phyloP scores from a whole-genome alignment of 306 rosid species.

The Castanopsis chinensis region DNA sequence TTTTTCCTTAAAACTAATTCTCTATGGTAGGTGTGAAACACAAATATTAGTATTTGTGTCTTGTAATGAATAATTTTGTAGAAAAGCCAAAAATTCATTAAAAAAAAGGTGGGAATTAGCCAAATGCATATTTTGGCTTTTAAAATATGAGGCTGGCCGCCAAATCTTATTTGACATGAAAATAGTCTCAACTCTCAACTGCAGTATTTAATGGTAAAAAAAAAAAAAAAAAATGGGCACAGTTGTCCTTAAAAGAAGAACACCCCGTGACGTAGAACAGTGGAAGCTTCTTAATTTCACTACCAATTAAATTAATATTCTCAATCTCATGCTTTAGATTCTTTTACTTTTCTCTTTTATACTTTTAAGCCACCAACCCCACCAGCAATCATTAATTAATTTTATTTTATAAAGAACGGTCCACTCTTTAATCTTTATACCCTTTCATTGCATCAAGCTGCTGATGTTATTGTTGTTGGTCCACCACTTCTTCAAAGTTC shows the following conservation, averaged over 20 bases:
- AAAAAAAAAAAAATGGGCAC: neutral
- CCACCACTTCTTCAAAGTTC: neutral
- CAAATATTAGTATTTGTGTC: no score
- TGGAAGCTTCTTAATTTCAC: constrained; percentile 6
- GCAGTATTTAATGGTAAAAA: neutral
- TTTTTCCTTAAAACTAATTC: no score
- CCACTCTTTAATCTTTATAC: constrained; percentile 4
- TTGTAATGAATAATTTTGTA: no score
- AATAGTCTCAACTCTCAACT: neutral
- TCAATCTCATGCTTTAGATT: constrained; percentile 8
- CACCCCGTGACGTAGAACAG: constrained; percentile 12
- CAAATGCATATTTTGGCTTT: no score
- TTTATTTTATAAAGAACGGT: neutral
- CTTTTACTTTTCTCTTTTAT: neutral
- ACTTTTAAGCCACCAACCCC: constrained; percentile 23
- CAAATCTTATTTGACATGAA: no score
- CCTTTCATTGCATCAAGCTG: neutral
- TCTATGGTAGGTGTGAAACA: no score
- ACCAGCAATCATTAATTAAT: constrained; percentile 26
- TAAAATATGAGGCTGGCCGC: no score
- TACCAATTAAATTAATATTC: neutral
- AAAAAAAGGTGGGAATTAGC: no score
- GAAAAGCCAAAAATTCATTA: no score
- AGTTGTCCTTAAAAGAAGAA: neutral
- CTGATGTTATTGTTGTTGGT: neutral